Percentiles rank a stretch among this genome's conserved stretches.
These are phyloP conservation scores for Sungouiella blattae DNA, from an alignment of 805 yeast species.

Conservation along the genomic window DNA sequence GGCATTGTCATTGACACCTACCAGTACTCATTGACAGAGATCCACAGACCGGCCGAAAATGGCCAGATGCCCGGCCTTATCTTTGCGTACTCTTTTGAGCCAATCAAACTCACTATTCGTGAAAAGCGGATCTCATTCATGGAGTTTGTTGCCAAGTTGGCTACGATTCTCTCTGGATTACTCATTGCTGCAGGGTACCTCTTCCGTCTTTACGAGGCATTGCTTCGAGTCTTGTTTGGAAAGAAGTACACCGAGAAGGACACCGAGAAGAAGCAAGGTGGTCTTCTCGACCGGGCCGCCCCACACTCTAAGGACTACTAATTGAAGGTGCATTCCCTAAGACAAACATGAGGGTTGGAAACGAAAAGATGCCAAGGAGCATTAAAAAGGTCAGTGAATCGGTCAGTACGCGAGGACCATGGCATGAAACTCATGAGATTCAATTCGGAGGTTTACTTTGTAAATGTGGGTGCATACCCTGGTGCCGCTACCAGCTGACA, in stretches of 20 bases:
- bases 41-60: slow-evolving; percentile 25
- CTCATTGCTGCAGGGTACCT: slow-evolving; percentile 66
- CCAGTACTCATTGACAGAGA: slow-evolving; percentile 74
- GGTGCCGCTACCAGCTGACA: too few relatives aligned
- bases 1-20: slow-evolving; percentile 76
- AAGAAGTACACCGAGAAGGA: slow-evolving; percentile 49
- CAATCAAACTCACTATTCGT: slow-evolving; percentile 63
- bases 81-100: slow-evolving; percentile 85
- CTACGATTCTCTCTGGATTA: slow-evolving; percentile 81
- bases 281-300: slow-evolving; percentile 19
- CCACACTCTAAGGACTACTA: slow-evolving; percentile 7
- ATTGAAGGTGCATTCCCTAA: neutral
- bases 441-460: too few relatives aligned
- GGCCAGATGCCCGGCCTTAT: slow-evolving; percentile 65
- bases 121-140: slow-evolving; percentile 75
- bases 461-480: too few relatives aligned
- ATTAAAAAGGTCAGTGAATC: too few relatives aligned
- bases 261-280: slow-evolving; percentile 42
- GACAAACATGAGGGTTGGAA: too few relatives aligned
- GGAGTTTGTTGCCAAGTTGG: slow-evolving; percentile 72
- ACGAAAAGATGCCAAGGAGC: too few relatives aligned
- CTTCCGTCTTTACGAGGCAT: slow-evolving; percentile 53
- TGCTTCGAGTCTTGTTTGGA: slow-evolving; percentile 54
- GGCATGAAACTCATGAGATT: too few relatives aligned
- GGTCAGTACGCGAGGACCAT: too few relatives aligned